These are phyloP conservation scores for Tulasnella sp. DNA, from an alignment of 768 basidiomycete genomes.

Conservation along the genomic window DNA sequence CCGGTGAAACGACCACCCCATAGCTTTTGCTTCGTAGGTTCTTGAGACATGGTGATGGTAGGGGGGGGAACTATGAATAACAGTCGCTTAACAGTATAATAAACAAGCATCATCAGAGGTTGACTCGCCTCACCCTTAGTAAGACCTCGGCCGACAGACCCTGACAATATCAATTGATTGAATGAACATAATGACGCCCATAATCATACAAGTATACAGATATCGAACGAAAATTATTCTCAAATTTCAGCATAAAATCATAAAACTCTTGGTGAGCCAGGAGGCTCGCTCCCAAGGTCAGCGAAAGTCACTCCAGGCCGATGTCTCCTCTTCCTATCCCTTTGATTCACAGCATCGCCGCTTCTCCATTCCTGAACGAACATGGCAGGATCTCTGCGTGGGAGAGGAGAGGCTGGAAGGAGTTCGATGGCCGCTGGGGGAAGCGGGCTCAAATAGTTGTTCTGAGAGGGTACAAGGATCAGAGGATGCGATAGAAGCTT, in stretches of 20 bases:
- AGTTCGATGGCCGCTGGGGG: background rate
- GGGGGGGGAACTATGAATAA: background rate
- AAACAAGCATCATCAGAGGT: background rate
- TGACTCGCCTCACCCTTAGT: background rate
- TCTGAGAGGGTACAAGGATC: background rate
- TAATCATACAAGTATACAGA: too few species aligned
- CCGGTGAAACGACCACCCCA: conserved; percentile 88
- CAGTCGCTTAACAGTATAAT: background rate
- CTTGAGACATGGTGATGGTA: background rate
- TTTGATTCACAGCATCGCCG: conserved; percentile 1
- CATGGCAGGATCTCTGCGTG: background rate
- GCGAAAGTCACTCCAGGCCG: conserved; percentile 10
- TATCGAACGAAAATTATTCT: too few species aligned
- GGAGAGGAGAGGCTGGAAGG: background rate
- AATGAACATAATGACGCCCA: too few species aligned
- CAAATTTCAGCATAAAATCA: background rate
- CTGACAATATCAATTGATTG: too few species aligned
- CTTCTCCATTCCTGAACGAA: background rate
- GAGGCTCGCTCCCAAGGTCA: conserved; percentile 4
- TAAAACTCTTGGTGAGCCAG: conserved; percentile 7
- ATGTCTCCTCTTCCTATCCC: background rate
- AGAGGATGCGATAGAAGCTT: background rate
- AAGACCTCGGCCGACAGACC: background rate
- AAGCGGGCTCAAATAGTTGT: background rate
- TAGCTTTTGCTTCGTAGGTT: conserved; percentile 48